Base-by-base conservation (phyloP, 2,329 filamentous ascomycete species). In the Exophiala xenobiotica region DNA sequence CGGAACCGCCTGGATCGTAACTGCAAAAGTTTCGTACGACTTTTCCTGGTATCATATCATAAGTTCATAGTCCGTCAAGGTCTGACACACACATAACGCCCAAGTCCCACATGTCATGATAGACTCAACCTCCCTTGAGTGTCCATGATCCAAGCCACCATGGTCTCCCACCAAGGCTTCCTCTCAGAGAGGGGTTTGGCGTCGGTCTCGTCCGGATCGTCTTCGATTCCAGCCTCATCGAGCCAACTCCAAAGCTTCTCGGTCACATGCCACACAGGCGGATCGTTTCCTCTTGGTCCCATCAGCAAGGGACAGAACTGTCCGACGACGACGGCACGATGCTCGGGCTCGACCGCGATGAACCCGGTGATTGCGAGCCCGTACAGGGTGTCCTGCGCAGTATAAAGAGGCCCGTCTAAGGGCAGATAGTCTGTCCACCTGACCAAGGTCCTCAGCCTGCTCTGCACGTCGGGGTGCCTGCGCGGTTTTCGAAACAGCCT, bases 391-490 rank as follows among this genome's bases (percentile, higher is more conserved):
- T 51, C 41, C 35, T 54, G 53, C 9, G 53, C 53, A 2, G 53
- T 56, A 26, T 54, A 56, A 8, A 56, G 39, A 3, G 18, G 24
- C 4, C 53, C 53, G 14, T 37, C 43, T 27, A 39, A 44, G n/a
- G 53, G 53, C 37, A 56, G 42, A 12, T 20, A 33, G 7, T 43
- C 27, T 14, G 48, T 37, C 19, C 53, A 56, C 14, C 44, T 37
- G 23, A 50, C 16, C 6, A 56, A 19, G 19, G 18, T 49, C 5
- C 23, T 40, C 9, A 33, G 43, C 9, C 18, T 35, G 14, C 23
- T 26, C n/a, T 46, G 44, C 3, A 56, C 50, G 19, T 49, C 50
- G 9, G 51, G 51, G 27, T 56, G 53, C 8, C 89, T n/a, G n/a
- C 53, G 40, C 12, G 53, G 50, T 50, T 54, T 53, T 50, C 56